phyloP scores from a whole-genome alignment of 164 flowering plant species.

The Litsea cubeba region DNA sequence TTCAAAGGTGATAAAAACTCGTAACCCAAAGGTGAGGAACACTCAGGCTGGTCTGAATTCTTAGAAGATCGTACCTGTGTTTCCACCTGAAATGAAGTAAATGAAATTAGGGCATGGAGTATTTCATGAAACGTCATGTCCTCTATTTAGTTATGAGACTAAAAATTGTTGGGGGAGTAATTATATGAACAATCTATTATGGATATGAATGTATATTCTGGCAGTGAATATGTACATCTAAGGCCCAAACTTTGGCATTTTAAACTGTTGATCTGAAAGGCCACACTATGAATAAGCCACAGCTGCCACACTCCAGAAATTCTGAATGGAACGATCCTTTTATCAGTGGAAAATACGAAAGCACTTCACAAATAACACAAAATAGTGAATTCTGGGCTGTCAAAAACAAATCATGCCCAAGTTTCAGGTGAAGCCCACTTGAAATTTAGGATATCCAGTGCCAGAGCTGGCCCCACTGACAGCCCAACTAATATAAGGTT shows the following conservation, averaged over 20 bases:
- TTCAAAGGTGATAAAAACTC: neutral
- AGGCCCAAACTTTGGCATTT: neutral
- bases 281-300: neutral
- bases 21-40: neutral
- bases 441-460: too few relatives aligned
- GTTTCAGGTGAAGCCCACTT: too few relatives aligned
- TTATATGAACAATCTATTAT: neutral
- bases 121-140: neutral
- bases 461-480: neutral
- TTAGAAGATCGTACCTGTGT: neutral
- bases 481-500: too few relatives aligned
- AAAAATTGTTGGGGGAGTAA: neutral
- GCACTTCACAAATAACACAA: too few relatives aligned
- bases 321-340: neutral
- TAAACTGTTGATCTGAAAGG: neutral
- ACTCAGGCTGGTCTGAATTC: neutral
- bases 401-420: too few relatives aligned
- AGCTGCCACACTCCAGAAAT: neutral
- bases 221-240: neutral
- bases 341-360: too few relatives aligned
- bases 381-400: too few relatives aligned
- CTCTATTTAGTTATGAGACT: neutral
- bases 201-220: neutral
- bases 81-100: neutral
- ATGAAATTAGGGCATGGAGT: neutral